Conservation (phyloP, 352 stramenopile genomes). For the Thalassiosira hispida region DNA sequence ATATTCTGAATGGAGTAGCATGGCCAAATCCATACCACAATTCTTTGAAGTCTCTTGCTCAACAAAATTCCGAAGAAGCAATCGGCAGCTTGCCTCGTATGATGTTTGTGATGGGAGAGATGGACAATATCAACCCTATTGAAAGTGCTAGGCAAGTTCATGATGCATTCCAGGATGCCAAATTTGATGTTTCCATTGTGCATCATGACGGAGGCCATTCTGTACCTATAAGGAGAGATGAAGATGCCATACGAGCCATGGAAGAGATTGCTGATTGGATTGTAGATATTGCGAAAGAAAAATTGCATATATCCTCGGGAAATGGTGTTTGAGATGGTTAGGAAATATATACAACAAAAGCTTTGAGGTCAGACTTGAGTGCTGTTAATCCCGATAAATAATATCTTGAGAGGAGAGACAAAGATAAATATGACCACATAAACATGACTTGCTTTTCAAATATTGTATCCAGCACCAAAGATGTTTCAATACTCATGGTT, state of each 20-base stretch:
- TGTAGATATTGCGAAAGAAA: constrained; percentile 17
- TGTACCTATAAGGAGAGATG: constrained; percentile 52
- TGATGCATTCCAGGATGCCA: constrained; percentile 43
- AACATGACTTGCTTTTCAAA: too few relatives aligned
- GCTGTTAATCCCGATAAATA: too few relatives aligned
- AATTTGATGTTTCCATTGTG: constrained; percentile 55
- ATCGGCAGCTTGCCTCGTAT: constrained; percentile 10
- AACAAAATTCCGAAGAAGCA: constrained; percentile 6
- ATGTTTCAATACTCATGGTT: too few relatives aligned
- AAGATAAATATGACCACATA: too few relatives aligned
- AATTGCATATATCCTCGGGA: not conserved
- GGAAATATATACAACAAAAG: too few relatives aligned
- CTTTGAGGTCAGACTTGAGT: too few relatives aligned
- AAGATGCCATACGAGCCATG: constrained; percentile 38
- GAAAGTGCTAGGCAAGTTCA: constrained; percentile 59
- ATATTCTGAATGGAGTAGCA: constrained; percentile 76
- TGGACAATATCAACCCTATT: constrained; percentile 73
- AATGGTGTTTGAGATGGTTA: too few relatives aligned
- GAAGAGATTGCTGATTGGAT: constrained; percentile 51
- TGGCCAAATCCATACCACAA: constrained; percentile 73
- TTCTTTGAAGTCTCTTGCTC: constrained; percentile 39
- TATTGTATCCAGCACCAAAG: too few relatives aligned
- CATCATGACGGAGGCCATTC: constrained; percentile 68
- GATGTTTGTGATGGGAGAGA: constrained; percentile 66
- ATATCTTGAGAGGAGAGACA: too few relatives aligned